A percentile compares a stretch with the other conserved stretches of the same genome.
Evolutionary conservation across 768 basidiomycete species (phyloP).

Genomic region (Hericium erinaceus): DNA sequence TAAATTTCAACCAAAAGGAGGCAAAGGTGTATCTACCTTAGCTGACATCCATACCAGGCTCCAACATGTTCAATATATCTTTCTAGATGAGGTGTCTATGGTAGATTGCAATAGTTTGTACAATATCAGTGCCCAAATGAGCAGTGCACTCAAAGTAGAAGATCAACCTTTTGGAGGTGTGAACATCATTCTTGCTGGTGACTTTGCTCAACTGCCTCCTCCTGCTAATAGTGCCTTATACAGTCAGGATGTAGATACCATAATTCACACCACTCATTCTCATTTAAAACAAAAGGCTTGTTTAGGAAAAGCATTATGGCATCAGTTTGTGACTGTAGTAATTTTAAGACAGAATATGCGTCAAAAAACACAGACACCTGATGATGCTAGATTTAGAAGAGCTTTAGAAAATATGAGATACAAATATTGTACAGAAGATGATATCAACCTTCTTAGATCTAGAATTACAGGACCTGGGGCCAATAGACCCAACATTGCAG

Average conservation of each 20-base stretch:
- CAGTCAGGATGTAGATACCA: neutral
- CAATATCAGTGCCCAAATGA: slow-evolving; percentile 17
- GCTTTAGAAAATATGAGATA: slow-evolving; percentile 31
- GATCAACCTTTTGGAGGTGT: slow-evolving; percentile 28
- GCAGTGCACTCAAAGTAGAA: slow-evolving; percentile 7
- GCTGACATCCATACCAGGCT: neutral
- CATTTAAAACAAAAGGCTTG: neutral
- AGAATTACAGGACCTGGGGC: slow-evolving; percentile 13
- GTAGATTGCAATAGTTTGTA: slow-evolving; percentile 22
- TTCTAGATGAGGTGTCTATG: slow-evolving; percentile 39
- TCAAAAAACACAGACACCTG: slow-evolving; percentile 6
- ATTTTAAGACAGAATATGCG: slow-evolving; percentile 14
- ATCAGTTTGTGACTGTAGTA: slow-evolving; percentile 12
- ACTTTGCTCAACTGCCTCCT: slow-evolving; percentile 35
- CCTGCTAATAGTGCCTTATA: slow-evolving; percentile 17
- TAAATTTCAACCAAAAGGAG: neutral
- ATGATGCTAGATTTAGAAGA: slow-evolving; percentile 21
- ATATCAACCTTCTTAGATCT: slow-evolving; percentile 26
- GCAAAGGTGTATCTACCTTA: neutral
- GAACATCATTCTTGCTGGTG: slow-evolving; percentile 37
- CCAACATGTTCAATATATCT: slow-evolving; percentile 28
- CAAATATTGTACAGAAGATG: slow-evolving; percentile 27
- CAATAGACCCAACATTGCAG: slow-evolving; percentile 5
- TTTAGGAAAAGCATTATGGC: slow-evolving; percentile 14
- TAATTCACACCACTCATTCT: neutral